Evolutionary conservation across 306 rosid genomes (phyloP).

Genomic region (Prosopis cineraria): DNA sequence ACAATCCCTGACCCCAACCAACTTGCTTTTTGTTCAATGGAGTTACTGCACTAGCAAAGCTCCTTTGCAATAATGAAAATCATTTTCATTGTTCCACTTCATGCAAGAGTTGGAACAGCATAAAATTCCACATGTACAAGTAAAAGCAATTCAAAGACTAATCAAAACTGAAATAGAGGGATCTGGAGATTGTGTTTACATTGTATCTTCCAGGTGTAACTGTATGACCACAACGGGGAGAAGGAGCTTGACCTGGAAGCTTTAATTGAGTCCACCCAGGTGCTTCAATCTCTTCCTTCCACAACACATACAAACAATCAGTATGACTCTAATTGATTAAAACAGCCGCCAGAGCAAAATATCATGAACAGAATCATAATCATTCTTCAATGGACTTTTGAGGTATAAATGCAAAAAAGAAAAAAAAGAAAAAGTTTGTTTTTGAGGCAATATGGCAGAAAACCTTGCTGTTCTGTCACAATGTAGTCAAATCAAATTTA

Average conservation of each 20-base stretch:
- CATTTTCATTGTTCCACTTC: conserved; percentile 15
- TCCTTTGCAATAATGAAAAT: background rate
- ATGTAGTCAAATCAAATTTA: background rate
- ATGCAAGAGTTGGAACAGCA: background rate
- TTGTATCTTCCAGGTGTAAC: conserved; percentile 83
- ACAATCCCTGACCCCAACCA: background rate
- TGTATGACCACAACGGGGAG: conserved; percentile 92
- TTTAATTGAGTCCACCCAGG: conserved; percentile 98
- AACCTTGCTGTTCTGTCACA: background rate
- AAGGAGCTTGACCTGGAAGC: conserved; percentile 99
- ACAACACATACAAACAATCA: conserved; percentile 55
- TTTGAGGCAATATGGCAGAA: background rate
- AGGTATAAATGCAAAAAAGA: conserved; percentile 4
- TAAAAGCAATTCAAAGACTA: conserved; percentile 19
- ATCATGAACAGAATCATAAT: background rate
- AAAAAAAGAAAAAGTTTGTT: background rate
- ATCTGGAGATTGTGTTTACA: conserved; percentile 51
- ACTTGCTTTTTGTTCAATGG: background rate
- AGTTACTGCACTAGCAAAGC: background rate
- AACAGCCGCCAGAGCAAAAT: conserved; percentile 21
- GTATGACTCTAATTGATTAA: conserved; percentile 30
- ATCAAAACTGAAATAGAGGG: conserved; percentile 23
- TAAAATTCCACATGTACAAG: conserved; percentile 20
- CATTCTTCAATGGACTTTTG: conserved; percentile 11
- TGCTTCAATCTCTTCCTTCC: conserved; percentile 89